A percentile compares a stretch with the other conserved stretches of the same genome.
phyloP scores from a whole-genome alignment of 306 rosid species.

The Benincasa hispida region DNA sequence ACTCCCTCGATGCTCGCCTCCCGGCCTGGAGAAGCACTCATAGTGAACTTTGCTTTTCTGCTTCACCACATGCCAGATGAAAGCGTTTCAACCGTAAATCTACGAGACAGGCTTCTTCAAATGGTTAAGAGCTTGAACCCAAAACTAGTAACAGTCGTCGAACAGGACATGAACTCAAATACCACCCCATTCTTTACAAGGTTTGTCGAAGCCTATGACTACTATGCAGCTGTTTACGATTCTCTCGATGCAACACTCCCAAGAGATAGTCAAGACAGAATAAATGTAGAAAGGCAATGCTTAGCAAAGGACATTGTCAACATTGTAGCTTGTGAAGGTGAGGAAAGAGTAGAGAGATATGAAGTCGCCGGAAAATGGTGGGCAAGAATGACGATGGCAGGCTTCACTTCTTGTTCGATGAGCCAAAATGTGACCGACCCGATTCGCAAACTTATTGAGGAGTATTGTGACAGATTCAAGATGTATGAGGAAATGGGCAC shows the following conservation, averaged over 20 bases:
- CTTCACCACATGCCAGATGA: slow-evolving; percentile 99
- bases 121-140: slow-evolving; percentile 85
- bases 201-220: slow-evolving; percentile 69
- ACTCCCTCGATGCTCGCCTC: slow-evolving; percentile 60
- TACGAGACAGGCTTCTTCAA: slow-evolving; percentile 82
- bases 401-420: slow-evolving; percentile 53
- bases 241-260: slow-evolving; percentile 88
- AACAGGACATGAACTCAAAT: slow-evolving; percentile 90
- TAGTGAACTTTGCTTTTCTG: slow-evolving; percentile 82
- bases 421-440: slow-evolving; percentile 29
- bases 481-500: slow-evolving; percentile 68
- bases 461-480: slow-evolving; percentile 60
- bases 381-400: slow-evolving; percentile 96
- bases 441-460: slow-evolving; percentile 32
- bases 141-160: slow-evolving; percentile 78
- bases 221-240: slow-evolving; percentile 77
- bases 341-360: slow-evolving; percentile 79
- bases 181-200: slow-evolving; percentile 73
- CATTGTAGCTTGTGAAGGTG: slow-evolving; percentile 83
- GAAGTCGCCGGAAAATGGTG: slow-evolving; percentile 98
- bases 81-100: slow-evolving; percentile 76
- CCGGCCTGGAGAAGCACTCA: slow-evolving; percentile 67
- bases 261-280: slow-evolving; percentile 79
- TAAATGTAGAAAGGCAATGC: slow-evolving; percentile 90
- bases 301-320: slow-evolving; percentile 91